These are phyloP conservation scores for Clavaria fumosa DNA, from an alignment of 768 basidiomycete species.

Conservation along the genomic window DNA sequence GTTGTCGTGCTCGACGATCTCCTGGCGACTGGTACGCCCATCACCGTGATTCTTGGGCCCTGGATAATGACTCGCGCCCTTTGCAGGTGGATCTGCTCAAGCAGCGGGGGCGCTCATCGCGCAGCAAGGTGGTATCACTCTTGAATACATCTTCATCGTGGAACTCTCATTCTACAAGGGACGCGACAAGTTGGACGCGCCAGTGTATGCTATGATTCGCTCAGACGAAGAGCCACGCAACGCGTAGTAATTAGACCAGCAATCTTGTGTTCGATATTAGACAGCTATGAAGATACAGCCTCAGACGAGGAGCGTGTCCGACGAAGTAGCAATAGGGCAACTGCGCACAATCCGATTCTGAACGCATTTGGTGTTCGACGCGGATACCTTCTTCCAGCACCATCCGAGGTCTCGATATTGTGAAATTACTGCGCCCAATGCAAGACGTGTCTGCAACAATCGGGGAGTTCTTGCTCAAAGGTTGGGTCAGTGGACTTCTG, in stretches of 20 bases:
- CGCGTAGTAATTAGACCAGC: slow-evolving; percentile 27
- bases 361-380: slow-evolving; percentile 2
- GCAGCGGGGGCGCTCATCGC: slow-evolving; percentile 84
- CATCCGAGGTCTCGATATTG: background rate
- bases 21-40: slow-evolving; percentile 75
- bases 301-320: slow-evolving; percentile 23
- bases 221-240: slow-evolving; percentile 36
- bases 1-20: slow-evolving; percentile 89
- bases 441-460: slow-evolving; percentile 46
- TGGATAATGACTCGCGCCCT: slow-evolving; percentile 3
- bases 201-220: slow-evolving; percentile 80
- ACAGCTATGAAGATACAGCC: slow-evolving; percentile 60
- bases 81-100: slow-evolving; percentile 79
- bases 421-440: slow-evolving; percentile 13
- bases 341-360: slow-evolving; percentile 34
- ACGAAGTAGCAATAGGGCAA: slow-evolving; percentile 36
- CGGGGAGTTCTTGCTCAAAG: slow-evolving; percentile 60
- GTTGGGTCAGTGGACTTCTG: slow-evolving; percentile 38
- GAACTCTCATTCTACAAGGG: slow-evolving; percentile 68
- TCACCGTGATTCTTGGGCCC: background rate
- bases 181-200: slow-evolving; percentile 64
- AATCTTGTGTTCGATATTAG: slow-evolving; percentile 64
- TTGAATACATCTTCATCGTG: slow-evolving; percentile 93
- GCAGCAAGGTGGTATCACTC: slow-evolving; percentile 66
- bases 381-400: too few relatives aligned